Percentiles rank a stretch among this genome's conserved stretches.
phyloP scores from a whole-genome alignment of 176 grass and related monocot genomes.

The Rhynchospora pubera region DNA sequence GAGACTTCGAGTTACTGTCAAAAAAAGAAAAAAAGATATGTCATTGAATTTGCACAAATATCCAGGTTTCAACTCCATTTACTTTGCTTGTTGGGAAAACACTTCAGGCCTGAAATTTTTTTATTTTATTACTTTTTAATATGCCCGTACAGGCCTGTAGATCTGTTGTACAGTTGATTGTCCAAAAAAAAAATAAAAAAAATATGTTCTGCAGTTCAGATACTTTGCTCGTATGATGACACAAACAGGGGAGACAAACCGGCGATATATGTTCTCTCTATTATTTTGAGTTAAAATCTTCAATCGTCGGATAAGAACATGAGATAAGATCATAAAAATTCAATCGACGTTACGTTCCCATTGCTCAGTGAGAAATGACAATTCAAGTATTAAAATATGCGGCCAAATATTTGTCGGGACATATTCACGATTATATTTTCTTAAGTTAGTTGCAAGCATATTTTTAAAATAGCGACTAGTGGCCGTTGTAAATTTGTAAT shows the following conservation, averaged over 20 bases:
- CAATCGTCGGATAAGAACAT: not conserved
- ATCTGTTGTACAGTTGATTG: no score
- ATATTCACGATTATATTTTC: not conserved
- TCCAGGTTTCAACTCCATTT: no score
- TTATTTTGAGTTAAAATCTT: not conserved
- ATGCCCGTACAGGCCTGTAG: no score
- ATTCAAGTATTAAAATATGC: not conserved
- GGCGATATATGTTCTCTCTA: not conserved
- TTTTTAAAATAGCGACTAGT: not conserved
- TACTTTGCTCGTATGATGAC: not conserved
- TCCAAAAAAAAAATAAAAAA: not conserved
- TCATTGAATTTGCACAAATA: no score
- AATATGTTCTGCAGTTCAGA: not conserved
- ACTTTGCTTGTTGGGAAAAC: no score
- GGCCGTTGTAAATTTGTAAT: not conserved
- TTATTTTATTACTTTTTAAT: no score
- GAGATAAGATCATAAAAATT: not conserved
- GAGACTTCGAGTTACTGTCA: no score
- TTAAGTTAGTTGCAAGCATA: not conserved
- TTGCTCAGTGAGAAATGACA: not conserved
- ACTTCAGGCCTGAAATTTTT: no score
- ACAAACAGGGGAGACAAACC: not conserved
- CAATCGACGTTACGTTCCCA: not conserved
- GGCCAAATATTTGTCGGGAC: not conserved
- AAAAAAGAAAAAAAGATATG: no score